phyloP scores from a whole-genome alignment of 2,329 filamentous ascomycete species.

The Aspergillus fischeri region DNA sequence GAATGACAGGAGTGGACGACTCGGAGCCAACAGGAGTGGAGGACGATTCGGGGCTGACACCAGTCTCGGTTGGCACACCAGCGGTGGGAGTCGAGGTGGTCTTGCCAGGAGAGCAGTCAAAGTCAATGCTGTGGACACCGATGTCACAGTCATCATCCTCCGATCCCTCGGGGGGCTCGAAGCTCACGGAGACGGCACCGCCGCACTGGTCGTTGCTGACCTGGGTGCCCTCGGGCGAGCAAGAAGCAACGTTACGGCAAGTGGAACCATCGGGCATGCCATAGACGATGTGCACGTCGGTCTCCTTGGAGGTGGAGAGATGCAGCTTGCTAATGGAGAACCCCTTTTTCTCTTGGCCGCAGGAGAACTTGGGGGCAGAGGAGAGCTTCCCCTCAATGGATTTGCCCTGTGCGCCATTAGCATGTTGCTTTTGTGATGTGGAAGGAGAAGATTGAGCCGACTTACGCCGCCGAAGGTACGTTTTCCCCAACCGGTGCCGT shows the following conservation, averaged over 20 bases:
- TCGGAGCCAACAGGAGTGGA: neutral
- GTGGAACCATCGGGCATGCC: slow-evolving; percentile 74
- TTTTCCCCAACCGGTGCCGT: slow-evolving; percentile 39
- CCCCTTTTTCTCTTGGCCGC: slow-evolving; percentile 47
- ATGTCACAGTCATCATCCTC: slow-evolving; percentile 63
- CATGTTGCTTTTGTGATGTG: neutral
- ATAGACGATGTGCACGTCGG: slow-evolving; percentile 80
- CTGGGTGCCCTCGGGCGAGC: slow-evolving; percentile 63
- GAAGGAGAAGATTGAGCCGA: slow-evolving; percentile 13
- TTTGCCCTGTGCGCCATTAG: slow-evolving; percentile 47
- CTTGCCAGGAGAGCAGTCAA: slow-evolving; percentile 25
- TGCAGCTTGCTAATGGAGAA: slow-evolving; percentile 77
- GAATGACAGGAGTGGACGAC: slow-evolving; percentile 13
- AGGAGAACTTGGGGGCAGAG: slow-evolving; percentile 58
- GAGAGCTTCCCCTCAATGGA: slow-evolving; percentile 55
- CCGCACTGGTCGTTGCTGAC: slow-evolving; percentile 86
- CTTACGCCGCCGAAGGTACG: slow-evolving; percentile 40
- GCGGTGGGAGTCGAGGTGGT: slow-evolving; percentile 8
- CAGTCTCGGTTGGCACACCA: slow-evolving; percentile 23
- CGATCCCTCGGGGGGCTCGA: slow-evolving; percentile 57
- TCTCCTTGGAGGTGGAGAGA: slow-evolving; percentile 69
- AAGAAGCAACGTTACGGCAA: slow-evolving; percentile 74
- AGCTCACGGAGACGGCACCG: slow-evolving; percentile 76
- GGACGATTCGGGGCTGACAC: slow-evolving; percentile 18
- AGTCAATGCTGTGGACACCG: slow-evolving; percentile 43